A percentile compares a stretch with the other conserved stretches of the same genome.
Evolutionary conservation across 1,139 yeast genomes (phyloP).

Genomic region (Geotrichum reessii): DNA sequence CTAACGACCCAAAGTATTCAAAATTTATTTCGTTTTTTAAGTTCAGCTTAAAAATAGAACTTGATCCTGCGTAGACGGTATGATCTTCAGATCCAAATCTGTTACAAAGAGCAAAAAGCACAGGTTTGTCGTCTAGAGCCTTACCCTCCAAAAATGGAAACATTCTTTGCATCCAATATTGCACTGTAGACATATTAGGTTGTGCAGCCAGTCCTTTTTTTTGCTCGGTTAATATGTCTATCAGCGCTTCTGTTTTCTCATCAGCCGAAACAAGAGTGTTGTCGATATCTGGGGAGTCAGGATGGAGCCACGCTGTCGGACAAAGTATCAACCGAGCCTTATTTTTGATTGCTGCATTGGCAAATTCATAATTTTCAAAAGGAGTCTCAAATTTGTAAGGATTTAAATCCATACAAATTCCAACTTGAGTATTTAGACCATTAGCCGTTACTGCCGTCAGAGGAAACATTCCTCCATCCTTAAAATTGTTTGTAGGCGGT

Average conservation of each 20-base stretch:
- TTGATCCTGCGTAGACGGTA: slow-evolving; percentile 68
- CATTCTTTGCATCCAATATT: slow-evolving; percentile 71
- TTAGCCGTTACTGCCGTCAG: not conserved
- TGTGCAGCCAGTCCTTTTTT: slow-evolving; percentile 26
- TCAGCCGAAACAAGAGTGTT: slow-evolving; percentile 11
- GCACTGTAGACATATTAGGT: slow-evolving; percentile 41
- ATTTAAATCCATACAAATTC: slow-evolving; percentile 94
- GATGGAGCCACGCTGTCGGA: slow-evolving; percentile 87
- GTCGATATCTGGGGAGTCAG: slow-evolving; percentile 32
- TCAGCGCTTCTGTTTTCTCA: not conserved
- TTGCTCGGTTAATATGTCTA: slow-evolving; percentile 18
- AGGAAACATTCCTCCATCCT: slow-evolving; percentile 9
- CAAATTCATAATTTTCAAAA: slow-evolving; percentile 58
- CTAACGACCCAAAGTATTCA: slow-evolving; percentile 25
- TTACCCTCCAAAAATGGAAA: slow-evolving; percentile 48
- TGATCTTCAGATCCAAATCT: slow-evolving; percentile 69
- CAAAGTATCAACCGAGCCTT: slow-evolving; percentile 54
- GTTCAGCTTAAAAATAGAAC: slow-evolving; percentile 30
- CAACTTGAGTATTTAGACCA: slow-evolving; percentile 42
- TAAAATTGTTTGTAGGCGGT: slow-evolving; percentile 41
- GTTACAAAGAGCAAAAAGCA: slow-evolving; percentile 53
- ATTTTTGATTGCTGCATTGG: slow-evolving; percentile 47
- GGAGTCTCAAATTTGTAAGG: slow-evolving; percentile 83
- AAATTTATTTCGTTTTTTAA: slow-evolving; percentile 14
- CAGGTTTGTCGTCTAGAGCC: slow-evolving; percentile 23